These are phyloP conservation scores for Phaffia tasmanica DNA, from an alignment of 768 basidiomycete species.

Conservation along the genomic window DNA sequence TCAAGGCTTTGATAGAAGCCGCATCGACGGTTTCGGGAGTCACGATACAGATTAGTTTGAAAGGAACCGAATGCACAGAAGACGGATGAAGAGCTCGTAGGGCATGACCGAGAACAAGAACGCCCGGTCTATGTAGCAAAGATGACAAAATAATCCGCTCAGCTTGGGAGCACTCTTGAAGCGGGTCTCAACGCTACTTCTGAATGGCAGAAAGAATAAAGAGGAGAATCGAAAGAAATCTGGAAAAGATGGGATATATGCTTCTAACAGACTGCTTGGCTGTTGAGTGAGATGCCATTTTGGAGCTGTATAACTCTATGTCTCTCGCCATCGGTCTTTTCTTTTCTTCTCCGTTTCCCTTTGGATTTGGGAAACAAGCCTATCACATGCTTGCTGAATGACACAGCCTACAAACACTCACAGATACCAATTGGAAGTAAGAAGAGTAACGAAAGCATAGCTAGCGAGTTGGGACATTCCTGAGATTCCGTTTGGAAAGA, in stretches of 20 bases:
- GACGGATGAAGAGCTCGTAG: slow-evolving; percentile 65
- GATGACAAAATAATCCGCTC: no score
- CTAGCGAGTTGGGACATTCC: no score
- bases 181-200: no score
- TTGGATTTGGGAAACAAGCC: background rate
- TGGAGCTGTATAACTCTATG: background rate
- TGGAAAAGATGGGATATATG: background rate
- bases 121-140: slow-evolving; percentile 50
- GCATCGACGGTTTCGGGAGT: slow-evolving; percentile 90
- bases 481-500: background rate
- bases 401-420: background rate
- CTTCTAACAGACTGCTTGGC: background rate
- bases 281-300: background rate
- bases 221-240: background rate
- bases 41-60: slow-evolving; percentile 72
- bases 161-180: no score
- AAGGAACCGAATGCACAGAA: slow-evolving; percentile 54
- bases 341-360: background rate
- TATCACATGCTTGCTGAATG: background rate
- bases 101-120: slow-evolving; percentile 72
- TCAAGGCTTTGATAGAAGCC: slow-evolving; percentile 61
- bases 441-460: slow-evolving; percentile 58
- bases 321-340: no score
- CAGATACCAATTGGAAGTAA: slow-evolving; percentile 85
- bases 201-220: background rate